Percentiles rank a stretch among this genome's conserved stretches.
These are phyloP conservation scores for Chlamydomonas schloesseri DNA, from an alignment of 139 green algal genomes.

Conservation along the genomic window DNA sequence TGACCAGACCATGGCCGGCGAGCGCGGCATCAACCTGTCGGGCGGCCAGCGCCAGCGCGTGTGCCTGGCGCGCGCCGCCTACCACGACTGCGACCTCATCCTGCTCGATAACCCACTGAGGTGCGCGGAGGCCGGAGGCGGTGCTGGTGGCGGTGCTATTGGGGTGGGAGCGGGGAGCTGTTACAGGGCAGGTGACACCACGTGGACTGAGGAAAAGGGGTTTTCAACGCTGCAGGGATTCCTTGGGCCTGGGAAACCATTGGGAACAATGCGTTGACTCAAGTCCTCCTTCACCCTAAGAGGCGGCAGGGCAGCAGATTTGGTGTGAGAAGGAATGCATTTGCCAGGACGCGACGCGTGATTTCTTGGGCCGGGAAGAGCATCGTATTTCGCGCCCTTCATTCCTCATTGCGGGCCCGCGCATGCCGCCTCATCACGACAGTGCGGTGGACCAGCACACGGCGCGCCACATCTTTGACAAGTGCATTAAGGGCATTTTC, in stretches of 20 bases:
- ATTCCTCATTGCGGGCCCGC: too few species aligned
- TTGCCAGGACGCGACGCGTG: too few species aligned
- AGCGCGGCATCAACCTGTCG: constrained; percentile 81
- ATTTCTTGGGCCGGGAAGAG: too few species aligned
- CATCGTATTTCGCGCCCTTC: too few species aligned
- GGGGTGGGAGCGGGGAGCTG: too few species aligned
- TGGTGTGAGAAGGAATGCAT: too few species aligned
- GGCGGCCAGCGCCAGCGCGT: constrained; percentile 76
- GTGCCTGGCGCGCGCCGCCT: constrained; percentile 69
- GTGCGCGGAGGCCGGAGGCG: not conserved
- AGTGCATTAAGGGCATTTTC: constrained; percentile 69
- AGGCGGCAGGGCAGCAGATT: too few species aligned
- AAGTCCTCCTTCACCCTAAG: too few species aligned
- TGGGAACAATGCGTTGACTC: too few species aligned
- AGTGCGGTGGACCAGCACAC: constrained; percentile 74
- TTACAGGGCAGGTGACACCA: not conserved
- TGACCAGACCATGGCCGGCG: constrained; percentile 68
- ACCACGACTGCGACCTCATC: constrained; percentile 65
- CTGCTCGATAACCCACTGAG: constrained; percentile 75
- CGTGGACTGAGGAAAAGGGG: not conserved
- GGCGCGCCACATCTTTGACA: constrained; percentile 71
- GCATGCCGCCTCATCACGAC: too few species aligned
- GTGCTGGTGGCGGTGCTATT: not conserved
- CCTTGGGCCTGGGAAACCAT: too few species aligned
- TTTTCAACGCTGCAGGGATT: too few species aligned